A percentile compares a stretch with the other conserved stretches of the same genome.
These are phyloP conservation scores for Eucalyptus sp. DNA, from an alignment of 345 rosid species.

Conservation along the genomic window DNA sequence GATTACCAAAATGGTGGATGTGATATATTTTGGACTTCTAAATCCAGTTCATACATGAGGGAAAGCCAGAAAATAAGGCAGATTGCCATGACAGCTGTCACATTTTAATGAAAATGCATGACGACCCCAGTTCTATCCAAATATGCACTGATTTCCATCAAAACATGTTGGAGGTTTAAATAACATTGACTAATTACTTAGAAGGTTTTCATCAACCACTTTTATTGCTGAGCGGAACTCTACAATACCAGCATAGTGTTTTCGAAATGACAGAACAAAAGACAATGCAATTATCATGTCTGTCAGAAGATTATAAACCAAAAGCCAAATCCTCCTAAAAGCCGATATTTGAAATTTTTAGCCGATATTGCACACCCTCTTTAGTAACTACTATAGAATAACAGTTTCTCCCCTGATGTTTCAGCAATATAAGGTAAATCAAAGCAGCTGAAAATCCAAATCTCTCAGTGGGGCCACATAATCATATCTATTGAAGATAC, in stretches of 20 bases:
- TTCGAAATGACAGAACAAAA: background rate
- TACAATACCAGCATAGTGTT: background rate
- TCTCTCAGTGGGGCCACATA: background rate
- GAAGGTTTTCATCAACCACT: background rate
- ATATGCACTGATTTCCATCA: background rate
- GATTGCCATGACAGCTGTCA: background rate
- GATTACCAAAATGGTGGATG: background rate
- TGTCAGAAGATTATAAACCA: background rate
- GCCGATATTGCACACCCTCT: background rate
- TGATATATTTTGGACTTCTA: background rate
- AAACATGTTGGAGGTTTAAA: background rate
- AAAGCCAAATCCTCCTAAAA: background rate
- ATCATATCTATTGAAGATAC: background rate
- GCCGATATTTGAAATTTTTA: background rate
- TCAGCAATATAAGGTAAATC: background rate
- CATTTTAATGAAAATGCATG: background rate
- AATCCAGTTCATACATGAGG: background rate
- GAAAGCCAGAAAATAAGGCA: background rate
- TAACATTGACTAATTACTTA: background rate
- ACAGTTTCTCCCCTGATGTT: background rate
- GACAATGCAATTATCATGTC: background rate
- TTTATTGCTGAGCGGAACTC: background rate
- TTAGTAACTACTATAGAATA: background rate
- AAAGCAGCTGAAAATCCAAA: background rate
- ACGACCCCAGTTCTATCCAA: background rate